Evolutionary conservation across 1,284 basidiomycete genomes (phyloP).

Genomic region (Inonotus hispidus): DNA sequence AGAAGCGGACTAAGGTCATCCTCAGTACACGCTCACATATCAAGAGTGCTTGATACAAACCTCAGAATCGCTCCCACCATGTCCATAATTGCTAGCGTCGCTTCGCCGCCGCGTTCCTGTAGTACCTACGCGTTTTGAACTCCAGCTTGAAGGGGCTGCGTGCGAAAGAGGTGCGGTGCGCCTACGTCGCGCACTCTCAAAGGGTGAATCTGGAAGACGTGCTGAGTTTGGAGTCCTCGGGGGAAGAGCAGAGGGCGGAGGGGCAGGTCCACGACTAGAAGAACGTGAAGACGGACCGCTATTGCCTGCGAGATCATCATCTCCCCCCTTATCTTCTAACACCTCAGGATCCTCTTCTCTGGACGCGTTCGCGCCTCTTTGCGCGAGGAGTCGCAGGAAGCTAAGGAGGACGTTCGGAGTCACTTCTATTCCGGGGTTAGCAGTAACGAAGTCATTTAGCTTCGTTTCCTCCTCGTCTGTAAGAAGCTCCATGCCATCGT

Average conservation of each 20-base stretch:
- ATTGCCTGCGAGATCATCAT: conserved; percentile 24
- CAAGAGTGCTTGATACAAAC: conserved; percentile 33
- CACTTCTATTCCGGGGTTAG: conserved; percentile 59
- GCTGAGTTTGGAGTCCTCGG: conserved; percentile 39
- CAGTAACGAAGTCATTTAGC: conserved; percentile 49
- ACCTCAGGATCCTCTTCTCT: conserved; percentile 27
- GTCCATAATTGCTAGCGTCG: conserved; percentile 50
- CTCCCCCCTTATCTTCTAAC: conserved; percentile 22
- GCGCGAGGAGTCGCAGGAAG: conserved; percentile 59
- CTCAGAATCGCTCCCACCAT: conserved; percentile 59
- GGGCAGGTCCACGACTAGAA: conserved; percentile 42
- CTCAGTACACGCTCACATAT: neutral
- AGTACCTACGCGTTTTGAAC: conserved; percentile 45
- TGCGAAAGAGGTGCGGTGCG: conserved; percentile 29
- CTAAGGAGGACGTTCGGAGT: conserved; percentile 60
- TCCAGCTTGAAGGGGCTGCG: conserved; percentile 66
- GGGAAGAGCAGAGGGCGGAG: conserved; percentile 26
- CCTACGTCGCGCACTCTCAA: conserved; percentile 67
- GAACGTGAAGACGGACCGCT: conserved; percentile 40
- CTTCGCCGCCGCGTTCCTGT: conserved; percentile 61
- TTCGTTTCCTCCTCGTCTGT: conserved; percentile 50
- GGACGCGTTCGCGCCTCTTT: conserved; percentile 40
- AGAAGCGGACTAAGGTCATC: conserved; percentile 28
- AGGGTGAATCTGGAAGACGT: conserved; percentile 41
- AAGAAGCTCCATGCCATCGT: conserved; percentile 54